Percentiles rank a stretch among this genome's conserved stretches.
These are phyloP conservation scores for Xylaria flabelliformis DNA, from an alignment of 495 filamentous ascomycete species.

Conservation along the genomic window DNA sequence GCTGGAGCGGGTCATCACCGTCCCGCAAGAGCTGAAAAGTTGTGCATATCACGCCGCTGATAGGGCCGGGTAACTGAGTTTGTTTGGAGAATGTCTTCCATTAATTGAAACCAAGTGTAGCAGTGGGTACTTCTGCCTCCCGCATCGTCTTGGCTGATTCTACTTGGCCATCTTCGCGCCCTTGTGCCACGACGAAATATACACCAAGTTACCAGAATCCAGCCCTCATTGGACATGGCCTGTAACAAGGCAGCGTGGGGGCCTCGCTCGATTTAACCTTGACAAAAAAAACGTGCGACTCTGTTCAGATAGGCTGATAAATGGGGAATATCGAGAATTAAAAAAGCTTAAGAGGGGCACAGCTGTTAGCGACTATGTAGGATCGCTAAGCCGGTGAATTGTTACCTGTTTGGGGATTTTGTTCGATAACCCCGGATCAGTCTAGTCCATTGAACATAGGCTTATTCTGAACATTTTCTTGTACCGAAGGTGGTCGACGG, in stretches of 20 bases:
- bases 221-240: not conserved
- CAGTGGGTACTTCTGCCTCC: conserved; percentile 11
- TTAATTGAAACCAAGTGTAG: conserved; percentile 11
- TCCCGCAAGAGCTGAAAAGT: conserved; percentile 14
- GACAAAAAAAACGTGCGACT: not conserved
- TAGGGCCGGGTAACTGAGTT: conserved; percentile 13
- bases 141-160: not conserved
- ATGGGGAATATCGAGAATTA: not conserved
- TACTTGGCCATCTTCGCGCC: conserved; percentile 5
- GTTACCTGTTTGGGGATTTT: conserved; percentile 1
- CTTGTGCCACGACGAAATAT: not conserved
- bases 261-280: not conserved
- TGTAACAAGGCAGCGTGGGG: conserved; percentile 5
- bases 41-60: conserved; percentile 10
- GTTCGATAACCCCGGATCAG: not conserved
- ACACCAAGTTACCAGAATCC: not conserved
- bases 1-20: conserved; percentile 18
- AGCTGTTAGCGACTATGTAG: not conserved
- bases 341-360: not conserved
- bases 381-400: not conserved
- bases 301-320: not conserved
- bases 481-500: not conserved
- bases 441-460: not conserved
- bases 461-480: not conserved
- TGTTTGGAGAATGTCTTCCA: conserved; percentile 2